Percentiles rank a stretch among this genome's conserved stretches.
These are phyloP conservation scores for Sugiyamaella floridensis DNA, from an alignment of 805 yeast genomes.

Conservation along the genomic window DNA sequence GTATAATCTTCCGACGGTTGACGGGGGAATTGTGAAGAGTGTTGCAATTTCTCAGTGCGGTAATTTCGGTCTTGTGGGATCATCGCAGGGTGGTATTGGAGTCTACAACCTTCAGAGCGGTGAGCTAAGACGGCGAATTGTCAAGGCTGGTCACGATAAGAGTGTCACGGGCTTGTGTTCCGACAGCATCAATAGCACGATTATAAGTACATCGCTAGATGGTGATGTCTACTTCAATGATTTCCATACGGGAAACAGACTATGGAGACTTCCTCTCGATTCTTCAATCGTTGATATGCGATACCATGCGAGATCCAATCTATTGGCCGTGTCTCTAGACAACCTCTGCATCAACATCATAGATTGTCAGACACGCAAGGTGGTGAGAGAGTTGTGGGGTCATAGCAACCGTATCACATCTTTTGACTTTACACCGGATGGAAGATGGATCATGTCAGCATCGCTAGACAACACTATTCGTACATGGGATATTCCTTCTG, in stretches of 20 bases:
- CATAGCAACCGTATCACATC: slow-evolving; percentile 84
- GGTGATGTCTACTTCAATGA: slow-evolving; percentile 84
- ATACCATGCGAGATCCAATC: slow-evolving; percentile 75
- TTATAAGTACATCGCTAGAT: slow-evolving; percentile 85
- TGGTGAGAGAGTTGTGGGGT: slow-evolving; percentile 84
- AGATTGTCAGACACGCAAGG: slow-evolving; percentile 71
- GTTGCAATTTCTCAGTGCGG: slow-evolving; percentile 89
- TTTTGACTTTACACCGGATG: slow-evolving; percentile 87
- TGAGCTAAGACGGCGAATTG: slow-evolving; percentile 59
- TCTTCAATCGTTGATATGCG: slow-evolving; percentile 74
- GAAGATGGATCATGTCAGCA: slow-evolving; percentile 86
- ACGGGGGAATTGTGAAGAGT: slow-evolving; percentile 64
- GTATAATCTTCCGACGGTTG: slow-evolving; percentile 63
- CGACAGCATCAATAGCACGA: slow-evolving; percentile 82
- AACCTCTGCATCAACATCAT: slow-evolving; percentile 76
- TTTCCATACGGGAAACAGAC: slow-evolving; percentile 60
- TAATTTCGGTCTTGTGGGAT: slow-evolving; percentile 88
- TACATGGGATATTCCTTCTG: slow-evolving; percentile 97
- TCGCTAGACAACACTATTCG: slow-evolving; percentile 81
- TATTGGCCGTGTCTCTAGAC: slow-evolving; percentile 79
- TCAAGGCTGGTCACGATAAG: slow-evolving; percentile 50
- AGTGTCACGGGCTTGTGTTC: slow-evolving; percentile 83
- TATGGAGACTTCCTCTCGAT: slow-evolving; percentile 60
- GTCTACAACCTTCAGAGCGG: slow-evolving; percentile 92
- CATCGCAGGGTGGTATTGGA: slow-evolving; percentile 76